These are phyloP conservation scores for Clavariopsis aquatica DNA, from an alignment of 495 filamentous ascomycete genomes.

Conservation along the genomic window DNA sequence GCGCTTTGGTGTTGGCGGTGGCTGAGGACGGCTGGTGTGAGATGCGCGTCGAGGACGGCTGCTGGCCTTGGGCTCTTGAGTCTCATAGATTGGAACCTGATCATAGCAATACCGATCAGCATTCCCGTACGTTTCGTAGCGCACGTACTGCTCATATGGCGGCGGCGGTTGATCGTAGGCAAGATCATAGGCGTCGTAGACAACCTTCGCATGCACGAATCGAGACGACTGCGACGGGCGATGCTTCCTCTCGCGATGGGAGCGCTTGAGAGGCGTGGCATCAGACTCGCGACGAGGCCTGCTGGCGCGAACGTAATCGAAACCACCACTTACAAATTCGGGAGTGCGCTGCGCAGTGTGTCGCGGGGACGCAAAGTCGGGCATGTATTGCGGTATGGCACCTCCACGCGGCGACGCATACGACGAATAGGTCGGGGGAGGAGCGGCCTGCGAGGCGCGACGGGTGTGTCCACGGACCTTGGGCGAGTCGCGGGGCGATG, in stretches of 20 bases:
- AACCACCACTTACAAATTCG: constrained; percentile 49
- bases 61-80: constrained; percentile 35
- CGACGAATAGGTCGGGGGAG: constrained; percentile 27
- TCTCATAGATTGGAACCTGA: constrained; percentile 48
- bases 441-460: constrained; percentile 41
- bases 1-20: constrained; percentile 31
- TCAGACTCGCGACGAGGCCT: constrained; percentile 41
- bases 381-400: constrained; percentile 31
- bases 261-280: constrained; percentile 36
- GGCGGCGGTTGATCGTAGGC: constrained; percentile 45
- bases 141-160: constrained; percentile 45
- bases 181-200: constrained; percentile 38
- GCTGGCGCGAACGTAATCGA: constrained; percentile 39
- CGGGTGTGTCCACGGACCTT: constrained; percentile 42
- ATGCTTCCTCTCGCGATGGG: constrained; percentile 40
- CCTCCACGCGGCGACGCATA: constrained; percentile 38
- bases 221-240: constrained; percentile 41
- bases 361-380: constrained; percentile 40
- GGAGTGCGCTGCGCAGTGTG: constrained; percentile 45
- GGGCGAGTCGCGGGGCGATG: constrained; percentile 40
- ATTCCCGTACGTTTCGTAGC: constrained; percentile 39
- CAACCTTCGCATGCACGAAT: constrained; percentile 40
- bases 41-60: constrained; percentile 45
- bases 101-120: constrained; percentile 45
- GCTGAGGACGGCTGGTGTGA: constrained; percentile 39